Evolutionary conservation across 1,284 basidiomycete genomes (phyloP).

Genomic region (Caloboletus inedulis): DNA sequence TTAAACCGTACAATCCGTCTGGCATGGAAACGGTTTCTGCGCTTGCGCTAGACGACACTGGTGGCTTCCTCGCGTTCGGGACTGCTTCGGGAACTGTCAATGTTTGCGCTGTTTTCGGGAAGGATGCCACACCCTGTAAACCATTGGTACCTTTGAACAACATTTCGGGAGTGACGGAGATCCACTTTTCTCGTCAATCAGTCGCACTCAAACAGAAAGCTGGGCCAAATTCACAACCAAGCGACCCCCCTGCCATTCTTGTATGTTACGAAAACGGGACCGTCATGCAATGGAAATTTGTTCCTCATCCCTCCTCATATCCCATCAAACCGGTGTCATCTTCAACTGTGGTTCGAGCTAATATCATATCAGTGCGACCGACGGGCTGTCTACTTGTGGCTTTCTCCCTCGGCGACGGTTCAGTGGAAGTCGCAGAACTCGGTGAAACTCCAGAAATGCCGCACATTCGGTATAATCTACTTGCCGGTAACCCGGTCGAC

Average conservation of each 20-base stretch:
- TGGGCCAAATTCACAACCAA: constrained; percentile 34
- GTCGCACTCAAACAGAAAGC: constrained; percentile 20
- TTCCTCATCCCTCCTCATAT: constrained; percentile 35
- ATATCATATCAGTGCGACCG: constrained; percentile 45
- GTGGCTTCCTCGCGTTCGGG: constrained; percentile 59
- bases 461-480: constrained; percentile 45
- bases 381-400: constrained; percentile 49
- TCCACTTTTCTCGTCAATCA: constrained; percentile 37
- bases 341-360: constrained; percentile 45
- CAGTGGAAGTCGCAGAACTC: constrained; percentile 56
- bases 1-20: constrained; percentile 39
- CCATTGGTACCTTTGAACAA: constrained; percentile 40
- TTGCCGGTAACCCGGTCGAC: constrained; percentile 57
- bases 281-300: constrained; percentile 53
- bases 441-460: constrained; percentile 37
- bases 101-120: constrained; percentile 51
- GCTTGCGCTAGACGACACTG: constrained; percentile 55
- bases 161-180: constrained; percentile 23
- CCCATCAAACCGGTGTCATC: constrained; percentile 46
- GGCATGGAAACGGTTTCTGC: constrained; percentile 50
- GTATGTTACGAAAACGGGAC: constrained; percentile 59
- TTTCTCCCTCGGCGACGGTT: constrained; percentile 62
- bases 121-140: constrained; percentile 40
- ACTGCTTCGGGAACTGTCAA: constrained; percentile 59
- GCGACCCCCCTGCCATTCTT: constrained; percentile 39